phyloP scores from a whole-genome alignment of 176 grass and related monocot species.

The Carex cristatella region DNA sequence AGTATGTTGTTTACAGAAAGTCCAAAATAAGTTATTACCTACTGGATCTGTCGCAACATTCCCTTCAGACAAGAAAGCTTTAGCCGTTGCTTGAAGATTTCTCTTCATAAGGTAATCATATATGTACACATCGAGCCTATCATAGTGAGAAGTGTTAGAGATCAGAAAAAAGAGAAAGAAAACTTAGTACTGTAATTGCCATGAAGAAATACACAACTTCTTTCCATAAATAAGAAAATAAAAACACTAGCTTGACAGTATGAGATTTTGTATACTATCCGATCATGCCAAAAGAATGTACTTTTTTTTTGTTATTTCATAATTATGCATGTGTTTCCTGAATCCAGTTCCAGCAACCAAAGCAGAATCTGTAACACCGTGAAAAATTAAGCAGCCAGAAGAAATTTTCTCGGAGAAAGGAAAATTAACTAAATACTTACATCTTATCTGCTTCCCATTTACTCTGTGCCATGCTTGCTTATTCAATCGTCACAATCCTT shows the following conservation, averaged over 20 bases:
- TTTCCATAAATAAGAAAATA: background rate
- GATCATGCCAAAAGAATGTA: background rate
- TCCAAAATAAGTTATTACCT: slow-evolving; percentile 36
- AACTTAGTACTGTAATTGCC: background rate
- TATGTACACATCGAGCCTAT: slow-evolving; percentile 98
- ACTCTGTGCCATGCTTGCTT: slow-evolving; percentile 64
- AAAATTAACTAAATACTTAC: slow-evolving; percentile 30
- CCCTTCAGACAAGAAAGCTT: slow-evolving; percentile 89
- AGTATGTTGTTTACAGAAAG: background rate
- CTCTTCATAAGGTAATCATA: slow-evolving; percentile 89
- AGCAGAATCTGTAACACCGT: background rate
- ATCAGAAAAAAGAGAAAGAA: background rate
- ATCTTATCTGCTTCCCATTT: slow-evolving; percentile 99
- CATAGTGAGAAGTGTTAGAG: background rate
- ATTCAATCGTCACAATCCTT: background rate
- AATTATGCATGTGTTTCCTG: background rate
- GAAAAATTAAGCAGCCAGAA: background rate
- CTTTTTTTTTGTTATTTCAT: background rate
- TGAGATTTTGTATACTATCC: background rate
- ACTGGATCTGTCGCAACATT: slow-evolving; percentile 91
- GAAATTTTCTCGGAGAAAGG: background rate
- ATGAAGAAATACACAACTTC: background rate
- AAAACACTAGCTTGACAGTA: background rate
- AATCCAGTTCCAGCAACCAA: background rate
- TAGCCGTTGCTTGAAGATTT: slow-evolving; percentile 81